Conservation (phyloP, 768 basidiomycete species). For the Gymnopilus dilepis region DNA sequence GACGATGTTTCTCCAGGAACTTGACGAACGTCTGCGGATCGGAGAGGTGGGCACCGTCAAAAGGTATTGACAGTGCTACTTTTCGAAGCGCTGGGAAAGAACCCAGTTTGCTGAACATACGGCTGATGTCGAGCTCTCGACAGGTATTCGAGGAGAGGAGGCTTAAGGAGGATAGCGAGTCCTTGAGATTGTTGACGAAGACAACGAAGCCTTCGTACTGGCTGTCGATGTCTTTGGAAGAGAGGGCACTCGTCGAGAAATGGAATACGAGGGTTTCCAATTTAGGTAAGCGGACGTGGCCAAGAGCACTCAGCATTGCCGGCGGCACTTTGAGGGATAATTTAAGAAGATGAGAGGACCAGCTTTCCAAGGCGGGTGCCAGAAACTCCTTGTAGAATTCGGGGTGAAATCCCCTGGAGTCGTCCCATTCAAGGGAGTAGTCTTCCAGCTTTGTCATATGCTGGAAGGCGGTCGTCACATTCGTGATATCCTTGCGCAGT, state of each 20-base stretch:
- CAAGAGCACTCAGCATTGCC: slow-evolving; percentile 38
- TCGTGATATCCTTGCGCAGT: slow-evolving; percentile 40
- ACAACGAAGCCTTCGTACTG: slow-evolving; percentile 47
- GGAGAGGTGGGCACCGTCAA: slow-evolving; percentile 47
- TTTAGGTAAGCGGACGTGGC: slow-evolving; percentile 37
- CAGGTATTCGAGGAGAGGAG: slow-evolving; percentile 42
- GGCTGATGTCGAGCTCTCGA: slow-evolving; percentile 43
- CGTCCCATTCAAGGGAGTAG: slow-evolving; percentile 48
- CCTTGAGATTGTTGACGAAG: slow-evolving; percentile 48
- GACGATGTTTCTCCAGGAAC: slow-evolving; percentile 42
- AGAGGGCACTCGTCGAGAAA: slow-evolving; percentile 38
- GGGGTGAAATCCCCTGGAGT: slow-evolving; percentile 36
- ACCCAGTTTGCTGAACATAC: slow-evolving; percentile 42
- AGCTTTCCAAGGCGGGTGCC: slow-evolving; percentile 36
- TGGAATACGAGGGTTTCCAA: slow-evolving; percentile 42
- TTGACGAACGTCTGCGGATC: slow-evolving; percentile 35
- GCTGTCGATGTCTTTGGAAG: slow-evolving; percentile 35
- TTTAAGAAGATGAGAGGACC: slow-evolving; percentile 36
- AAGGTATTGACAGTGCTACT: slow-evolving; percentile 48
- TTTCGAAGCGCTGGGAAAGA: slow-evolving; percentile 44
- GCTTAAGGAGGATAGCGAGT: slow-evolving; percentile 42
- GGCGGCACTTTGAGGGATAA: slow-evolving; percentile 47
- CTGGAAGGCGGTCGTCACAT: slow-evolving; percentile 38
- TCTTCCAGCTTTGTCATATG: slow-evolving; percentile 38
- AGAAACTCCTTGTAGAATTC: slow-evolving; percentile 45